Percentiles rank a stretch among this genome's conserved stretches.
phyloP scores from a whole-genome alignment of 2,329 filamentous ascomycete genomes.

The Zarea fungicola region DNA sequence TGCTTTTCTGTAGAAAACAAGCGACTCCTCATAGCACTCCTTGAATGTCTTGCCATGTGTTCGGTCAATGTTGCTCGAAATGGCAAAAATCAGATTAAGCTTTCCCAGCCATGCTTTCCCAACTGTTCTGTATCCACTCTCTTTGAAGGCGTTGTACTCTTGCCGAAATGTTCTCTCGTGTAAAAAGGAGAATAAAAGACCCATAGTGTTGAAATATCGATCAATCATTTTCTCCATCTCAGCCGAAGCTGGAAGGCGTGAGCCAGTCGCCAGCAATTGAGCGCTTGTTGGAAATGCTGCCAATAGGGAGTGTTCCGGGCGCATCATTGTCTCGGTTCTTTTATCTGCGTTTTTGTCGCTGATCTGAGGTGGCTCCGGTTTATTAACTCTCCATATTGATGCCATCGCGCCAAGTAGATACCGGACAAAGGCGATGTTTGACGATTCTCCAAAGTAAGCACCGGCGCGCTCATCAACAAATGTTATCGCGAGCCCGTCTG shows the following conservation, averaged over 20 bases:
- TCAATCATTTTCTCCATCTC: conserved; percentile 19
- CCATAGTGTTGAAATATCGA: conserved; percentile 24
- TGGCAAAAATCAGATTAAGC: conserved; percentile 45
- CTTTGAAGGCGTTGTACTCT: conserved; percentile 17
- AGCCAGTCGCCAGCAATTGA: not conserved
- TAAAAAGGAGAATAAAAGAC: conserved; percentile 26
- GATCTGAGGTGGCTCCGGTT: not conserved
- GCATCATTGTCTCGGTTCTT: not conserved
- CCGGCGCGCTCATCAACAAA: conserved; percentile 18
- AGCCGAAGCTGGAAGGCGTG: conserved; percentile 15
- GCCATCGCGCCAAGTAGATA: conserved; percentile 17
- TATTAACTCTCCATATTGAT: conserved; percentile 2
- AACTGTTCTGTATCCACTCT: conserved; percentile 25
- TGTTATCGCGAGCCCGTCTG: conserved; percentile 21
- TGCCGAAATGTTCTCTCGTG: conserved; percentile 23
- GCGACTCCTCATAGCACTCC: conserved; percentile 33
- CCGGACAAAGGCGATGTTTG: conserved; percentile 21
- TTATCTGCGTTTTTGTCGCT: not conserved
- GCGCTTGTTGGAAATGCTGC: conserved; percentile 4
- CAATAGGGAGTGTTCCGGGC: conserved; percentile 2
- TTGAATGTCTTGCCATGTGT: conserved; percentile 25
- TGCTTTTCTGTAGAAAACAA: conserved; percentile 41
- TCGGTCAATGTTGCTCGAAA: conserved; percentile 34
- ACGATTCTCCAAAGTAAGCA: conserved; percentile 20
- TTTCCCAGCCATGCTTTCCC: conserved; percentile 46